These are phyloP conservation scores for Agrostemma githago DNA, from an alignment of 148 eudicot species.

Conservation along the genomic window DNA sequence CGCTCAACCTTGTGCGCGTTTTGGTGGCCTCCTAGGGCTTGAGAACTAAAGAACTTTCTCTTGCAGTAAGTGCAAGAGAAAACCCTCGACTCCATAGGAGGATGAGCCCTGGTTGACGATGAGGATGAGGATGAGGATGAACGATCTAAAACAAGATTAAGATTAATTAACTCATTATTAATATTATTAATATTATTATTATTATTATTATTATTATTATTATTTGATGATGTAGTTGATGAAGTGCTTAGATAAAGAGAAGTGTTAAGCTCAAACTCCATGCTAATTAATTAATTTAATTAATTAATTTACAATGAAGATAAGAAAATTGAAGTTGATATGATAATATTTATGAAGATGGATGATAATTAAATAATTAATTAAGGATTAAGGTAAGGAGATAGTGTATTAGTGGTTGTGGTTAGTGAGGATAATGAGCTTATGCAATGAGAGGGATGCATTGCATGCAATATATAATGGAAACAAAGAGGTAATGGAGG, in stretches of 20 bases:
- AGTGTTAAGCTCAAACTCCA: conserved; percentile 43
- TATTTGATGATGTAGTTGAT: conserved; percentile 18
- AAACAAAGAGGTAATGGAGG: neutral
- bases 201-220: neutral
- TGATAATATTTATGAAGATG: too few relatives aligned
- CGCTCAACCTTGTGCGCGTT: conserved; percentile 79
- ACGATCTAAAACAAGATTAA: conserved; percentile 41
- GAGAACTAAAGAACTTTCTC: conserved; percentile 65
- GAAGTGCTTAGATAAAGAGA: conserved; percentile 27
- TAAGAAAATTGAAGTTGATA: neutral
- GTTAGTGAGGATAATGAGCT: neutral
- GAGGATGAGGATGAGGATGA: conserved; percentile 36
- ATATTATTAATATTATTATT: too few relatives aligned
- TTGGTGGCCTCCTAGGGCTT: conserved; percentile 86
- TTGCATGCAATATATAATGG: conserved; percentile 14
- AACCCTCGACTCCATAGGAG: conserved; percentile 36
- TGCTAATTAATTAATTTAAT: conserved; percentile 2
- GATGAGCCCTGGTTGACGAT: conserved; percentile 20
- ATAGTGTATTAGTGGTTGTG: conserved; percentile 10
- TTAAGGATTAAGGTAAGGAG: conserved; percentile 12
- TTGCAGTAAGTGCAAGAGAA: conserved; percentile 68
- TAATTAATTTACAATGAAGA: neutral
- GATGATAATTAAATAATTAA: neutral
- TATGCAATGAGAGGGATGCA: conserved; percentile 2
- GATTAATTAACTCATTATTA: conserved; percentile 25